Evolutionary conservation across 1,139 yeast species (phyloP), one percentile per base, ranked within the genome.

Genomic region (Debaryomycetaceae sp.): DNA sequence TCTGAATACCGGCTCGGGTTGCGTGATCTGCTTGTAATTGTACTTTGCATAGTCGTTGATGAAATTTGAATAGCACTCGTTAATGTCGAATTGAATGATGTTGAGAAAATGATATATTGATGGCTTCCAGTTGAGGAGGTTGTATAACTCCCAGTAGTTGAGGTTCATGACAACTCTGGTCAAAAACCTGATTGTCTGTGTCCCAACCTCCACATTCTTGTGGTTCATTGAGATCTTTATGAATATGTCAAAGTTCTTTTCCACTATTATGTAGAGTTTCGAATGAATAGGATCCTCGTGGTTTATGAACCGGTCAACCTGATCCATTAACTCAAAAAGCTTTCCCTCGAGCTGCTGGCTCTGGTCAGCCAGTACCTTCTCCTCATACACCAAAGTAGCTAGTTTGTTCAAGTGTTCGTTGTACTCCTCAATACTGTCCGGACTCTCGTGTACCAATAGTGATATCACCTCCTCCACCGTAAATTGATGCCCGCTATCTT

Each of bases 91-190:
- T 19, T 67, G 61, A 24, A 72, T 70, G 13, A 72, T 52, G 5
- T 53, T 49, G 32, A 72, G 52, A 41, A 72, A 72, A 43, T 67
- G 74, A 47, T 67, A 70, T 14, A 72, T 64, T 7, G 72, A 64
- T 1, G 78, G 77, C 43, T 70, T 70, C 73, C 74, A 69, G 14
- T 55, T 55, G 18, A 72, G 58, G 29, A 72, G 53, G 41, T 70
- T 71, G 48, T 70, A 71, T 17, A 71, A 47, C 45, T 72, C 77
- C 78, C 78, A 72, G 50, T 72, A 72, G 46, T 70, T 72, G 37
- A 70, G 52, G 35, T 53, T 51, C 74, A 70, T 67, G 17, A 70
- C 50, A 2, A 70, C 56, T 7, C 56, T 55, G 6, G 77, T 70
- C 41, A 72, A 55, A 42, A 70, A 70, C 30, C 75, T 52, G 18